Percentiles rank a stretch among this genome's conserved stretches.
These are phyloP conservation scores for Paracorniculantispora psalliotae DNA, from an alignment of 2,329 filamentous ascomycete genomes.

Conservation along the genomic window DNA sequence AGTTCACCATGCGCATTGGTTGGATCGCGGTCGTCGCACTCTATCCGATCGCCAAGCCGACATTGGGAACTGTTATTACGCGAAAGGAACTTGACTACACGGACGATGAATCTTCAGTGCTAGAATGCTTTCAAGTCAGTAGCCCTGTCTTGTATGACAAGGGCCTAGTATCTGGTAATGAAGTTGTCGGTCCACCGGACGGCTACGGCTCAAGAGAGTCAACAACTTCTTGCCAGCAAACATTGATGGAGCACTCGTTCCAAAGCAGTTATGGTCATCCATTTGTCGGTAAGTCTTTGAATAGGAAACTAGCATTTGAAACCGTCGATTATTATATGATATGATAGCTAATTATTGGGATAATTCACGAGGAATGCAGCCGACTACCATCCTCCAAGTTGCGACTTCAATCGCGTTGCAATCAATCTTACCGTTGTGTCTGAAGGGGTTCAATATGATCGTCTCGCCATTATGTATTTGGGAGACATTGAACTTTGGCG, in stretches of 20 bases:
- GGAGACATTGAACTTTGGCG: constrained; percentile 76
- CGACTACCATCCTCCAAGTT: constrained; percentile 60
- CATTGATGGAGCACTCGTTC: constrained; percentile 69
- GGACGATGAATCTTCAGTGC: background rate
- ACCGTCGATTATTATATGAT: background rate
- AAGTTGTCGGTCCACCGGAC: constrained; percentile 6
- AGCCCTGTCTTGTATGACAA: constrained; percentile 56
- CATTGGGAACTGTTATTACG: background rate
- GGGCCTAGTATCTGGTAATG: constrained; percentile 24
- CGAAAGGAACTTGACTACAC: background rate
- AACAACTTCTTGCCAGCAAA: constrained; percentile 39
- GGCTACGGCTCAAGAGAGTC: constrained; percentile 3
- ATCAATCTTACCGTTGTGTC: constrained; percentile 74
- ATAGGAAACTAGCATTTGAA: too few relatives aligned
- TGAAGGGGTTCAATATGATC: constrained; percentile 68
- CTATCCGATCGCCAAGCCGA: background rate
- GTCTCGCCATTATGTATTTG: constrained; percentile 70
- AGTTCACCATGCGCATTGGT: background rate
- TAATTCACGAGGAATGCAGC: constrained; percentile 33
- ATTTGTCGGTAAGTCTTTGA: constrained; percentile 64
- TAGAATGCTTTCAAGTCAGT: constrained; percentile 63
- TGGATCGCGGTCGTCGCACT: background rate
- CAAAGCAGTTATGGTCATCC: constrained; percentile 68
- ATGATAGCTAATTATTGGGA: background rate
- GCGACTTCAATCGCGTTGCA: constrained; percentile 66